These are phyloP conservation scores for Exserohilum rostratum DNA, from an alignment of 2,329 filamentous ascomycete species.

Conservation along the genomic window DNA sequence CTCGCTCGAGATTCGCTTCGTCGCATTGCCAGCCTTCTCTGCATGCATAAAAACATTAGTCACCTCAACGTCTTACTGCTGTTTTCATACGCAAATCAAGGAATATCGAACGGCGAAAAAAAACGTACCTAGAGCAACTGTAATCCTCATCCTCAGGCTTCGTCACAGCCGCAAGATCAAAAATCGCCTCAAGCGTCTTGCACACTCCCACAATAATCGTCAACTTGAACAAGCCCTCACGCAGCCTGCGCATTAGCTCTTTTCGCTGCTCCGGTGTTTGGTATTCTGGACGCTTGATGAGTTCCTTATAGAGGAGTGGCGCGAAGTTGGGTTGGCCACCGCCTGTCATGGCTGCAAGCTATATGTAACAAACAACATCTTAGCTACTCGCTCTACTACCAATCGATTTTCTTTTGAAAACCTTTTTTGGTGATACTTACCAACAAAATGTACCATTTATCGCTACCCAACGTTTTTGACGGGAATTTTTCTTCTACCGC, in stretches of 20 bases:
- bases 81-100: background rate
- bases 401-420: too few species aligned
- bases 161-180: conserved; percentile 61
- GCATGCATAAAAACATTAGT: background rate
- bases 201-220: conserved; percentile 64
- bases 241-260: conserved; percentile 57
- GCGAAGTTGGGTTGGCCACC: conserved; percentile 59
- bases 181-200: conserved; percentile 66
- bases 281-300: conserved; percentile 58
- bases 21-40: conserved; percentile 65
- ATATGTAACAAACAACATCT: too few species aligned
- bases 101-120: background rate
- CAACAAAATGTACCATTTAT: conserved; percentile 56
- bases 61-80: background rate
- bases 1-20: conserved; percentile 60
- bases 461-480: conserved; percentile 47
- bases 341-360: conserved; percentile 55
- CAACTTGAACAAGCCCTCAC: conserved; percentile 66
- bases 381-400: too few species aligned
- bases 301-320: conserved; percentile 62
- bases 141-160: conserved; percentile 64
- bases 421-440: conserved; percentile 38
- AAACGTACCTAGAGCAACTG: conserved; percentile 53
- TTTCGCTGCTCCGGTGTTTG: conserved; percentile 53
- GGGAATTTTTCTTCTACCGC: conserved; percentile 54